Percentiles rank a stretch among this genome's conserved stretches.
These are phyloP conservation scores for Trichoderma oligosporum DNA, from an alignment of 2,329 filamentous ascomycete genomes.

Conservation along the genomic window DNA sequence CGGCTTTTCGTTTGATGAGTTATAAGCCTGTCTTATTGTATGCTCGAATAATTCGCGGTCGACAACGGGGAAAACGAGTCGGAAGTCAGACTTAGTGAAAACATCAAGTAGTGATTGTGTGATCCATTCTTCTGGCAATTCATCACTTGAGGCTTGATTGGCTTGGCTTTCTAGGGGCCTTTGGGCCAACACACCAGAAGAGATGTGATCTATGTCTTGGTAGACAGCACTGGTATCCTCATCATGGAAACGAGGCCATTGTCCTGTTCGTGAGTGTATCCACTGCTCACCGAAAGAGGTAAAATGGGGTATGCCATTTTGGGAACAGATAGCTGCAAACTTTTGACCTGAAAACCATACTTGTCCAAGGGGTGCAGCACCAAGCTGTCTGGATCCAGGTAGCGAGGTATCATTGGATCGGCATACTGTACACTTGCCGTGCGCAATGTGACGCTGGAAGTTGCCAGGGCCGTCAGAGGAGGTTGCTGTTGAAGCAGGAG, in stretches of 20 bases:
- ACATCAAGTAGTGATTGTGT: slow-evolving; percentile 26
- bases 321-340: slow-evolving; percentile 44
- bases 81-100: slow-evolving; percentile 35
- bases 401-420: slow-evolving; percentile 2
- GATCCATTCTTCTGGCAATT: slow-evolving; percentile 37
- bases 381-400: not conserved
- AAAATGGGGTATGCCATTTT: slow-evolving; percentile 48
- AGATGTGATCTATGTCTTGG: not conserved
- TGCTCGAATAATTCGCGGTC: slow-evolving; percentile 45
- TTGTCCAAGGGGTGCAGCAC: slow-evolving; percentile 28
- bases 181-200: not conserved
- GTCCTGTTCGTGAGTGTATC: slow-evolving; percentile 45
- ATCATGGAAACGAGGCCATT: slow-evolving; percentile 25
- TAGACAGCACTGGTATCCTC: not conserved
- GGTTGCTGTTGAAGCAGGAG: slow-evolving; percentile 14
- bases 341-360: slow-evolving; percentile 47
- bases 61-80: slow-evolving; percentile 46
- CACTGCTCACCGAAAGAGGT: slow-evolving; percentile 45
- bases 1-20: slow-evolving; percentile 20
- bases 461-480: not conserved
- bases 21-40: slow-evolving; percentile 45
- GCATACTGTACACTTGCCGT: not conserved
- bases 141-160: not conserved
- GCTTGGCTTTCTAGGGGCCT: not conserved
- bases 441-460: not conserved